Base-by-base conservation (phyloP, 1,139 yeast genomes). In the Lodderomyces margitis region DNA sequence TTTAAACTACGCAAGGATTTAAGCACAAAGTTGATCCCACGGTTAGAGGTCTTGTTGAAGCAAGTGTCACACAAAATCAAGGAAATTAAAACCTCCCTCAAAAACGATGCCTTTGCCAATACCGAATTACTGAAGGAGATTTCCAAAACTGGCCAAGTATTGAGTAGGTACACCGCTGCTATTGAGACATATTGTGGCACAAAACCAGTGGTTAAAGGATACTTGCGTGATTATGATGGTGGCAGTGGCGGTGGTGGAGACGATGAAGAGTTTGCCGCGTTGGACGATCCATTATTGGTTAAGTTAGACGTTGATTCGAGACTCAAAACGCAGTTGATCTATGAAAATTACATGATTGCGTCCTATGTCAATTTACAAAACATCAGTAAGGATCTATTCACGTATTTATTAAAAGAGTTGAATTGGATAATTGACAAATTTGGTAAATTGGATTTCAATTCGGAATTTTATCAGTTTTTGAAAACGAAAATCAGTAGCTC, bases 271-370 rank as follows among this genome's bases (percentile, higher is more conserved):
- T 44, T 39, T 8, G 60, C 57, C 11, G 63, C 56, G 1, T 39
- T 62, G 44, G 74, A 67, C 46, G 78, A 72, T 48, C 78, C 78
- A 3, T 70, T 72, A 43, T 61, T 72, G 42, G 48, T 70, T 36
- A 71, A 70, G 46, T 55, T 72, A 41, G 58, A 59, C 40, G 62
- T 72, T 19, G 75, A 72, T 50, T 66, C 64, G 42, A 75, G 70
- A 48, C 44, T 72, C 31, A 71, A 70, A 51, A 63, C 64, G 43
- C 77, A 70, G 50, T 58, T 72, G 48, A 56, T 72, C 21, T 63
- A 65, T 40, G 78, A 72, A 47, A 71, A 69, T 51, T 72, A 68
- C 49, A 60, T 68, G 52, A 70, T 64, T 54, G 78, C 77, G 1
- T 65, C 72, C 21, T 72, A 65, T 45, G 59, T 68, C 30, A 72